Percentiles rank a stretch among this genome's conserved stretches.
These are phyloP conservation scores for Lactarius hengduanensis DNA, from an alignment of 768 basidiomycete genomes.

Conservation along the genomic window DNA sequence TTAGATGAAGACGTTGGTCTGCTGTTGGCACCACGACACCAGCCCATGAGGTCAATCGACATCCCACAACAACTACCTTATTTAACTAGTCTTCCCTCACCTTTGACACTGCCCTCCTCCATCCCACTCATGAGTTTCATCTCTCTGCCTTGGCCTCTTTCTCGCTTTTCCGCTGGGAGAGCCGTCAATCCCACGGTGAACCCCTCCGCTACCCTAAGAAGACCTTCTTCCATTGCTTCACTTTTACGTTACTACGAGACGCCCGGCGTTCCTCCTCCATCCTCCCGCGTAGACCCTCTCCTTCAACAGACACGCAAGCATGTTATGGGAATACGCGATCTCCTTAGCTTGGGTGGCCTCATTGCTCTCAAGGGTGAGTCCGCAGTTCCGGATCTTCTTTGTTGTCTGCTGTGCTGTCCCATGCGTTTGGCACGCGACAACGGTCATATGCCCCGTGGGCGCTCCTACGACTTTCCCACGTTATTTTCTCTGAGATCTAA, in stretches of 20 bases:
- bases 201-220: slow-evolving; percentile 12
- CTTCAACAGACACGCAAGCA: slow-evolving; percentile 56
- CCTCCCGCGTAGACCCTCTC: slow-evolving; percentile 66
- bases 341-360: slow-evolving; percentile 69
- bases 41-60: slow-evolving; percentile 6
- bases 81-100: neutral
- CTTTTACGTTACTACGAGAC: slow-evolving; percentile 51
- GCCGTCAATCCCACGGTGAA: slow-evolving; percentile 1
- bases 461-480: slow-evolving; percentile 5
- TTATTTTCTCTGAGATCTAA: slow-evolving; percentile 31
- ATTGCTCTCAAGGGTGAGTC: slow-evolving; percentile 28
- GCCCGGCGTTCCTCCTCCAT: slow-evolving; percentile 69
- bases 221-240: slow-evolving; percentile 19
- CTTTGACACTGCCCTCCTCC: neutral
- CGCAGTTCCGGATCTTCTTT: neutral
- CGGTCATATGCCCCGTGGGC: slow-evolving; percentile 8
- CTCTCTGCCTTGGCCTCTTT: slow-evolving; percentile 32
- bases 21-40: neutral
- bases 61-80: neutral
- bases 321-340: slow-evolving; percentile 63
- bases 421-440: slow-evolving; percentile 8
- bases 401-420: neutral
- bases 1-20: neutral
- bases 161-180: slow-evolving; percentile 23
- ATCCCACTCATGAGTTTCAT: slow-evolving; percentile 15